Base-by-base conservation (phyloP, 345 rosid genomes). In the Heritiera fomes region DNA sequence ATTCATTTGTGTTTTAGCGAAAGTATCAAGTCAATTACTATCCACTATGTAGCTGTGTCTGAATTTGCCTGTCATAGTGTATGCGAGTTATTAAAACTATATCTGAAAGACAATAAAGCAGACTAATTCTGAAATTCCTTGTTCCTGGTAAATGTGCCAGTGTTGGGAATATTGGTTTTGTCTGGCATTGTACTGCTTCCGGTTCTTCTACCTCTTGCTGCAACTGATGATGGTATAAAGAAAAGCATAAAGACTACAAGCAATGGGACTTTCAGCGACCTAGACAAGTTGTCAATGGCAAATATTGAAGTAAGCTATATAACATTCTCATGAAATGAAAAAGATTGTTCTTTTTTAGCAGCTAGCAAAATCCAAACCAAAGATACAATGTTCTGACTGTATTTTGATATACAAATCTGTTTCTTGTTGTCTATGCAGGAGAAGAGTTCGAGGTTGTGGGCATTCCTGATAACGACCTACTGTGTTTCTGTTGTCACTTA, bases 401-500 rank as follows among this genome's bases (percentile, higher is more conserved):
- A 59, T 64, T 52, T 55, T 46, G 67, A 46, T n/a, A 30, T 73
- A 18, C 15, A 20, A 8, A 1, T 18, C 12, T 9, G 43, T 17
- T 34, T 55, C 7, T 40, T n/a, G 20, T 14, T 41, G 38, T 75
- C 14, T 75, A 14, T 79, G 17, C 84, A 95, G 98, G 81, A 75
- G 64, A 50, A 18, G 15, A 92, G 90, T 80, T 2, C 79, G 8
- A 92, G 94, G 90, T 74, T 93, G 83, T 93, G 98, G 98, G 94
- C 80, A 20, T 95, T 91, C 85, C 61, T 95, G 41, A 49, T 83
- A 78, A 88, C 87, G 5, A 75, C 80, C 62, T 95, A 92, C 81
- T 93, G 97, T 97, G 84, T 92, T 77, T 93, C 99, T 66, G 50
- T 95, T 60, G 94, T 91, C 67, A 82, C 96, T 74, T 95, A 89